Percentiles rank a stretch among this genome's conserved stretches.
These are phyloP conservation scores for Striga asiatica DNA, from an alignment of 257 asterid species.

Conservation along the genomic window DNA sequence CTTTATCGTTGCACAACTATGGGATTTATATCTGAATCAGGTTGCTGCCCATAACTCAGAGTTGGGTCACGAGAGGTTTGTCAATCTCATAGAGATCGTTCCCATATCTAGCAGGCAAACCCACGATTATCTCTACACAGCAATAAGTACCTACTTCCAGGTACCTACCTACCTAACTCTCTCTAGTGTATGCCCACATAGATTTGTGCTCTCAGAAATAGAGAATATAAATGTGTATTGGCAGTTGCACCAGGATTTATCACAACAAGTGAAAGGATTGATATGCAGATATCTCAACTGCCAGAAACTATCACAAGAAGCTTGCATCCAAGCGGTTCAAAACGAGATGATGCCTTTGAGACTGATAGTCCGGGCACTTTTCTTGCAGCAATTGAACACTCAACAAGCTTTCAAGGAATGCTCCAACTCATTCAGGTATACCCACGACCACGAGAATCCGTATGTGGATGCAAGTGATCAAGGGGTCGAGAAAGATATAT, in stretches of 20 bases:
- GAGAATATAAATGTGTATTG: too few species aligned
- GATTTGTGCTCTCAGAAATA: too few species aligned
- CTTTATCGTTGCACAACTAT: constrained; percentile 34
- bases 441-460: constrained; percentile 40
- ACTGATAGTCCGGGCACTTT: constrained; percentile 65
- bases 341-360: constrained; percentile 64
- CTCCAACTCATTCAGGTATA: constrained; percentile 46
- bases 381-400: constrained; percentile 61
- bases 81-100: constrained; percentile 43
- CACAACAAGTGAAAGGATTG: constrained; percentile 48
- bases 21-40: constrained; percentile 52
- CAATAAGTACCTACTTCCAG: constrained; percentile 38
- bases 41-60: constrained; percentile 29
- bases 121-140: constrained; percentile 58
- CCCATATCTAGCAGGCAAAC: constrained; percentile 46
- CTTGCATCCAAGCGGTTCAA: constrained; percentile 55
- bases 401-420: constrained; percentile 59
- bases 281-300: constrained; percentile 62
- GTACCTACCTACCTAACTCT: constrained; percentile 16
- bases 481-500: constrained; percentile 28
- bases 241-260: constrained; percentile 42
- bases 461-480: constrained; percentile 31
- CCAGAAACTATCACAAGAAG: constrained; percentile 55
- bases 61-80: constrained; percentile 28
- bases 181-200: too few species aligned